These are phyloP conservation scores for Xylaria polymorpha DNA, from an alignment of 2,329 filamentous ascomycete genomes.

Conservation along the genomic window DNA sequence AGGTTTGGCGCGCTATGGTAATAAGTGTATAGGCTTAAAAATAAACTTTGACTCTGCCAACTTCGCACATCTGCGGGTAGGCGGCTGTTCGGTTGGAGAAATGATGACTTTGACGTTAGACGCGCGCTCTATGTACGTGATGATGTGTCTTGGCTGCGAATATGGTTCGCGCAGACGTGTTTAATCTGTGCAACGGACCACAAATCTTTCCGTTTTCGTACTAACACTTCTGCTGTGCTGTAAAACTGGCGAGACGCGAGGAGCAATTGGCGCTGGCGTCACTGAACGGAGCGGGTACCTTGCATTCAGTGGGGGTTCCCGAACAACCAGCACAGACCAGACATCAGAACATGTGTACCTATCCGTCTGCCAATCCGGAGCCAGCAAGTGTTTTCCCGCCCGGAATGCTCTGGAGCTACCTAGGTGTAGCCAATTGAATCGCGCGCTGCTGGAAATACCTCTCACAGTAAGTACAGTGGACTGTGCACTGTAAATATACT, in stretches of 20 bases:
- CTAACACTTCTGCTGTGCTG: not conserved
- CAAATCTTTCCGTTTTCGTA: constrained; percentile 3
- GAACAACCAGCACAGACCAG: not conserved
- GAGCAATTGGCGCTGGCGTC: constrained; percentile 28
- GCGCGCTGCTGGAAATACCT: not conserved
- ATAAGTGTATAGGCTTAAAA: not conserved
- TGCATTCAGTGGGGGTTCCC: constrained; percentile 26
- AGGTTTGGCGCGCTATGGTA: too few relatives aligned
- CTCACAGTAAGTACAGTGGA: not conserved
- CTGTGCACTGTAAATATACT: not conserved
- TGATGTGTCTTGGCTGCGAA: constrained; percentile 15
- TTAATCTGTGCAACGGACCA: constrained; percentile 6
- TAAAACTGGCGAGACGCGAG: constrained; percentile 2
- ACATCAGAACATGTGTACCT: not conserved
- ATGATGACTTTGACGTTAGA: constrained; percentile 16
- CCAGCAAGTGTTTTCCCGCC: constrained; percentile 3
- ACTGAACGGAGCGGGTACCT: constrained; percentile 30
- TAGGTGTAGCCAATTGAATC: constrained; percentile 24
- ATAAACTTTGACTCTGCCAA: constrained; percentile 10
- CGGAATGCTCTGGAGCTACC: not conserved
- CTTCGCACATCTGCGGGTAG: constrained; percentile 8
- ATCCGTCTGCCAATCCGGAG: constrained; percentile 6
- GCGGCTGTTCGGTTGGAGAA: constrained; percentile 28
- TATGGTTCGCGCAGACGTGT: constrained; percentile 3
- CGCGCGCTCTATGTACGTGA: constrained; percentile 31